phyloP scores from a whole-genome alignment of 139 green algal species.

The Picochlorum sp. region DNA sequence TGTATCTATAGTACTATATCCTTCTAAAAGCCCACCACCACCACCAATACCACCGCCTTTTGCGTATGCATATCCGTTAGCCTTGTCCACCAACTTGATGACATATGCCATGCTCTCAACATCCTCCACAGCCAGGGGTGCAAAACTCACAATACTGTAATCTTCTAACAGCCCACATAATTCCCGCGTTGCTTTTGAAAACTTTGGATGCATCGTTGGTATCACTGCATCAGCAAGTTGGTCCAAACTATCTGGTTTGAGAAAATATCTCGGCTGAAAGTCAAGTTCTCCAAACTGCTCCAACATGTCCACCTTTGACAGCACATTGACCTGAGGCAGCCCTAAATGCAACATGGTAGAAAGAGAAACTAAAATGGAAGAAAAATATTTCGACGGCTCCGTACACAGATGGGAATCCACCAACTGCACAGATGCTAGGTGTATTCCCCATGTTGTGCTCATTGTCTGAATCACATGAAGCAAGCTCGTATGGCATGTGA shows the following conservation, averaged over 20 bases:
- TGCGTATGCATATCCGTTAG: slow-evolving; percentile 63
- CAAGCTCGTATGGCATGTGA: slow-evolving; percentile 80
- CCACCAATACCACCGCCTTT: not conserved
- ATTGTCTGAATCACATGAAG: slow-evolving; percentile 78
- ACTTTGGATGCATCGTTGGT: slow-evolving; percentile 28
- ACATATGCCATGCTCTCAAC: slow-evolving; percentile 44
- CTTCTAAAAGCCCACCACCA: not conserved
- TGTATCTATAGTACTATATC: slow-evolving; percentile 18
- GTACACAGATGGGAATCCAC: slow-evolving; percentile 86
- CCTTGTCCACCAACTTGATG: slow-evolving; percentile 59
- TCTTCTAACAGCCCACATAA: slow-evolving; percentile 68
- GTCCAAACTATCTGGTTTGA: slow-evolving; percentile 70
- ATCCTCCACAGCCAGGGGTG: slow-evolving; percentile 76
- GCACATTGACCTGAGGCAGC: slow-evolving; percentile 80
- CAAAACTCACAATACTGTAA: slow-evolving; percentile 78
- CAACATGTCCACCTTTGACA: slow-evolving; percentile 81
- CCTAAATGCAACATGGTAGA: slow-evolving; percentile 94
- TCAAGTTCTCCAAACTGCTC: slow-evolving; percentile 79
- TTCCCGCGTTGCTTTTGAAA: slow-evolving; percentile 11
- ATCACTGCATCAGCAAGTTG: slow-evolving; percentile 53
- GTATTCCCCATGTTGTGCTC: slow-evolving; percentile 35
- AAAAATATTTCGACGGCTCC: slow-evolving; percentile 78
- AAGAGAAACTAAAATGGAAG: slow-evolving; percentile 61
- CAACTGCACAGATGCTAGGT: slow-evolving; percentile 63
- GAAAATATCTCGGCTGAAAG: slow-evolving; percentile 87